Percentiles rank a stretch among this genome's conserved stretches.
Evolutionary conservation across 2,329 filamentous ascomycete species (phyloP).

Genomic region (Verticillium tricorpus): DNA sequence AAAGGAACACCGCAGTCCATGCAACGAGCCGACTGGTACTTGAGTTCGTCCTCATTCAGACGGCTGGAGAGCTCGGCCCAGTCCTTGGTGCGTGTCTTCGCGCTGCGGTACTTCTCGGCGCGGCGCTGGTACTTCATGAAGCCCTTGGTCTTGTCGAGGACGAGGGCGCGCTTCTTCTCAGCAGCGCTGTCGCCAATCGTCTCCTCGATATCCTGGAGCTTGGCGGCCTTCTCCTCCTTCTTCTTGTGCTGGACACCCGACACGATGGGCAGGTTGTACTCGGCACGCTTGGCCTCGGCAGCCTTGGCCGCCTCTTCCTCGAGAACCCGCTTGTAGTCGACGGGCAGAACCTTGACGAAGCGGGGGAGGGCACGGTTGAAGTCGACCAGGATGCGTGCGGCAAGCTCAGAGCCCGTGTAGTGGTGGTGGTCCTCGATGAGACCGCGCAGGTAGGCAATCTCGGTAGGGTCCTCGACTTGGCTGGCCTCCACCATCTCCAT

Average conservation of each 20-base stretch:
- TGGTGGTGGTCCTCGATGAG: slow-evolving; percentile 96
- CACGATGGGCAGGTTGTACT: slow-evolving; percentile 76
- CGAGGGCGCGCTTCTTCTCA: slow-evolving; percentile 85
- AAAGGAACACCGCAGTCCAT: slow-evolving; percentile 99
- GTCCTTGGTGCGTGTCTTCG: slow-evolving; percentile 80
- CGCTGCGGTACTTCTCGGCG: slow-evolving; percentile 85
- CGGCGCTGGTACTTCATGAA: slow-evolving; percentile 97
- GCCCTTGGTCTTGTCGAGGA: slow-evolving; percentile 94
- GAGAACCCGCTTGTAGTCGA: slow-evolving; percentile 93
- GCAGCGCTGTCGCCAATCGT: slow-evolving; percentile 77
- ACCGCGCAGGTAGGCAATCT: slow-evolving; percentile 86
- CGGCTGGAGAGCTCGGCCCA: slow-evolving; percentile 89
- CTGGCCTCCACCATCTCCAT: slow-evolving; percentile 95
- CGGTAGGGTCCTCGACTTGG: slow-evolving; percentile 74
- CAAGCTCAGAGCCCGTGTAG: slow-evolving; percentile 93
- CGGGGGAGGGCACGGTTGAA: slow-evolving; percentile 86
- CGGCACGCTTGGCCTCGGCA: slow-evolving; percentile 76
- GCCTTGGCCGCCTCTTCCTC: slow-evolving; percentile 81
- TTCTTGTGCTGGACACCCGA: slow-evolving; percentile 64
- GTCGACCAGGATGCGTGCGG: slow-evolving; percentile 88
- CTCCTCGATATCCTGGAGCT: slow-evolving; percentile 83
- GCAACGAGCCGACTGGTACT: slow-evolving; percentile 93
- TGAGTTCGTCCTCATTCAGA: slow-evolving; percentile 88
- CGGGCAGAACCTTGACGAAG: slow-evolving; percentile 89
- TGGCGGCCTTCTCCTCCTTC: slow-evolving; percentile 65